Evolutionary conservation across 1,284 basidiomycete genomes (phyloP), one percentile per base, ranked within the genome.

Genomic region (Wolfiporia cocos): DNA sequence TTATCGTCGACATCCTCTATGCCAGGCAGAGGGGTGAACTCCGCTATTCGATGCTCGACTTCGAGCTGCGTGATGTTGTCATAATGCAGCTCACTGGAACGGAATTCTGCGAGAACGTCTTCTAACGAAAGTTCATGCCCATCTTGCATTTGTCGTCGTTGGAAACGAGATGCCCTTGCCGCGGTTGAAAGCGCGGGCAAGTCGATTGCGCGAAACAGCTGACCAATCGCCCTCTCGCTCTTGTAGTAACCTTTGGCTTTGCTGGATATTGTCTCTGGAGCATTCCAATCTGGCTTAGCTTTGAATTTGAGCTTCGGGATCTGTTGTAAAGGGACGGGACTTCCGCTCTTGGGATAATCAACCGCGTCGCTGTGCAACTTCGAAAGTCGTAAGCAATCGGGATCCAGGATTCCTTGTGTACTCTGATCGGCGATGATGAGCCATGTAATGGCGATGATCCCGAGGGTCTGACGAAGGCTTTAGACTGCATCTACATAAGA

Each of bases 341-440:
- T 67, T 9, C 82, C 80, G 46, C 70, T 81, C 62, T 78, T 61
- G 3, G 70, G 76, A 53, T 74, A 91, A 65, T 84, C 84, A 2
- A 81, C 84, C 19, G 79, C 82, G 49, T 79, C 68, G 51, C 86
- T 77, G 57, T 86, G 87, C 18, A 86, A 62, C 34, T 71, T 63
- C 0, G 86, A 77, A 12, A 92, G 65, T 41, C 47, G 66, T 11
- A 82, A 49, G 54, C 89, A 92, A 26, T 74, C 70, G 0, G 58
- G 52, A 54, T 88, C 73, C 19, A 75, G 63, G 26, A 83, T 78
- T 10, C 75, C 74, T 22, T 66, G 28, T 0, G 49, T 47, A 30
- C 73, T 76, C 51, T 78, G 74, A 54, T 92, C 89, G 0, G 85
- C 79, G 26, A 86, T 79, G 29, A 79, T 66, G 10, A 81, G 57